These are phyloP conservation scores for Xylariaceae sp. DNA, from an alignment of 2,329 filamentous ascomycete genomes.

Conservation along the genomic window DNA sequence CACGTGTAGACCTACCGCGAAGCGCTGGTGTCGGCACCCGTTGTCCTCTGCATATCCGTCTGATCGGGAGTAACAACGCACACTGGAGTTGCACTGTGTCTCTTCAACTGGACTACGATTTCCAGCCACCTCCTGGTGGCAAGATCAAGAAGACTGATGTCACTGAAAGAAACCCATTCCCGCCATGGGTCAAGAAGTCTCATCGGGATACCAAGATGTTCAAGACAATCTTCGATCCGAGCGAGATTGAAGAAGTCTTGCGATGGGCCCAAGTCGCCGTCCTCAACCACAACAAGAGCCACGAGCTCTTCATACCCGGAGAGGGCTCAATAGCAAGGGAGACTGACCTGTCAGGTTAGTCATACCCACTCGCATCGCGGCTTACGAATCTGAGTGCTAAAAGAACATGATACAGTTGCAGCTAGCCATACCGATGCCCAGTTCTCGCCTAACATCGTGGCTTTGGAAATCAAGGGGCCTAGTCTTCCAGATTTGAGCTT, in stretches of 20 bases:
- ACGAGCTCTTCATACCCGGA: conserved; percentile 50
- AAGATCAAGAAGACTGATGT: conserved; percentile 43
- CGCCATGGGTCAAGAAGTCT: conserved; percentile 58
- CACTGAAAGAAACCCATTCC: conserved; percentile 50
- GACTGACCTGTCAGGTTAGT: conserved; percentile 25
- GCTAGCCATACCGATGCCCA: conserved; percentile 50
- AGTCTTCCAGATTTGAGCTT: conserved; percentile 72
- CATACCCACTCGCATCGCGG: too few species aligned
- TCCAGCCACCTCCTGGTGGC: conserved; percentile 34
- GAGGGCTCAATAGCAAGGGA: conserved; percentile 38
- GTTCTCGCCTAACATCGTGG: conserved; percentile 79
- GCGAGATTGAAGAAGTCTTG: conserved; percentile 63
- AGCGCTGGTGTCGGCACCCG: conserved; percentile 58
- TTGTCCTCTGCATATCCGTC: conserved; percentile 75
- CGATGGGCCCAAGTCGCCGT: conserved; percentile 73
- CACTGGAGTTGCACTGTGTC: conserved; percentile 67
- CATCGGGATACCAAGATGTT: conserved; percentile 52
- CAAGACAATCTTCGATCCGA: conserved; percentile 55
- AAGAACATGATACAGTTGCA: conserved; percentile 20
- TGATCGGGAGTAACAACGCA: conserved; percentile 49
- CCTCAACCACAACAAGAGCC: conserved; percentile 59
- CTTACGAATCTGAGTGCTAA: conserved; percentile 1
- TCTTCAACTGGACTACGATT: conserved; percentile 62
- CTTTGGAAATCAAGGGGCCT: conserved; percentile 69
- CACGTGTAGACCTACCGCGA: conserved; percentile 57